Evolutionary conservation across 208 protist genomes (phyloP), one percentile per base, ranked within the genome.

Genomic region (Acanthamoeba castellanii): DNA sequence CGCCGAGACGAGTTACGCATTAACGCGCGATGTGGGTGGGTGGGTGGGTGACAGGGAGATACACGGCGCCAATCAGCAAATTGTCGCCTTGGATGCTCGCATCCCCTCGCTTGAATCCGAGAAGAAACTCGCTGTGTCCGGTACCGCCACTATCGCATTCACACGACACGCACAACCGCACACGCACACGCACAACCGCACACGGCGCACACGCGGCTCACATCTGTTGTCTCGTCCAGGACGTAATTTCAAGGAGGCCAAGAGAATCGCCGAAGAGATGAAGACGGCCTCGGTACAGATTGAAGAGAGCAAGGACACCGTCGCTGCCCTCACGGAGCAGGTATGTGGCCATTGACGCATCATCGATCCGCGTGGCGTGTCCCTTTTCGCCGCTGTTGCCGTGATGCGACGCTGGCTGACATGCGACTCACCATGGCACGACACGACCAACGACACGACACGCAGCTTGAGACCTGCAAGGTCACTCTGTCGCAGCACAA

Each of bases 251-350:
- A 61, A 61, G 50, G 78, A 87, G 47, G 78, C 78, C 78, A 87
- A 87, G 78, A 9, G 78, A 59, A 32, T 87, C n/a, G 78, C 78
- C 20, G 50, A 87, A 20, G 78, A 87, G 78, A 87, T 87, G 50
- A 87, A 87, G 78, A 61, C 78, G n/a, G 78, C 78, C 18, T 45
- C 78, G 32, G 47, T 64, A 2, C 47, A 87, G 50, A 87, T 87
- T 25, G 78, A 87, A 59, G 78, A 52, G 50, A 57, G 50, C 18
- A 50, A 57, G 13, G n/a, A 50, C 8, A 47, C 8, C 4, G 68
- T 76, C 34, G 68, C 7, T 27, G 27, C 30, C 18, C 68, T 76
- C 68, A 76, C n/a, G 5, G 22, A 32, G 16, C 68, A 76, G 68
- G 66, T 74, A 27, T n/a, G n/a, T n/a, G n/a, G n/a, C n/a, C n/a